phyloP scores from a whole-genome alignment of 129 eudicot species.

The Scalesia atractyloides region DNA sequence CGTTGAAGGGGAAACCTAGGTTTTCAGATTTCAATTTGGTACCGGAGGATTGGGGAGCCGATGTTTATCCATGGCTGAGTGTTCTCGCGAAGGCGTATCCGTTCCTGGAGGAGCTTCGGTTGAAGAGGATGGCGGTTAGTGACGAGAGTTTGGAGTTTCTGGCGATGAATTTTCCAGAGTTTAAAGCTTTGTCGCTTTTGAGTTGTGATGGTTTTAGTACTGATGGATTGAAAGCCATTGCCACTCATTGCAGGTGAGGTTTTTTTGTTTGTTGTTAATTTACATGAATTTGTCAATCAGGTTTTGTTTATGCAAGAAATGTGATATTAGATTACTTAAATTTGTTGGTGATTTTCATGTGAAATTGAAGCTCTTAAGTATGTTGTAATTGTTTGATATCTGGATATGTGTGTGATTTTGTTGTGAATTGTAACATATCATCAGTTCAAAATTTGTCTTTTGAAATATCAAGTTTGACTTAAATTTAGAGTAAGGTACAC shows the following conservation, averaged over 20 bases:
- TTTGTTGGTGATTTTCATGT: slow-evolving; percentile 12
- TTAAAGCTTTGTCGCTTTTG: slow-evolving; percentile 59
- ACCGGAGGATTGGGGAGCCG: slow-evolving; percentile 73
- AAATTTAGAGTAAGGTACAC: too few species aligned
- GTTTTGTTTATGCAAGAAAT: background rate
- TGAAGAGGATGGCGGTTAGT: slow-evolving; percentile 75
- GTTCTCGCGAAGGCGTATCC: slow-evolving; percentile 69
- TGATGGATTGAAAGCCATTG: slow-evolving; percentile 74
- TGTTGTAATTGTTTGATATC: slow-evolving; percentile 8
- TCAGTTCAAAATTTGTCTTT: background rate
- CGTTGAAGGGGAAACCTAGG: slow-evolving; percentile 73
- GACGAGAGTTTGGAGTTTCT: slow-evolving; percentile 85
- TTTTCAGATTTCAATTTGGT: slow-evolving; percentile 82
- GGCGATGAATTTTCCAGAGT: slow-evolving; percentile 52
- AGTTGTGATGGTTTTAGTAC: slow-evolving; percentile 91
- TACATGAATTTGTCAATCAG: background rate
- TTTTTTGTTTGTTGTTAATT: background rate
- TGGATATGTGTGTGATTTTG: background rate
- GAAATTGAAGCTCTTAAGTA: background rate
- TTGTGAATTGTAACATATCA: background rate
- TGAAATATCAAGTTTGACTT: background rate
- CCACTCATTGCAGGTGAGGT: slow-evolving; percentile 79
- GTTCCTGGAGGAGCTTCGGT: slow-evolving; percentile 69
- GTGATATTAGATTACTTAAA: slow-evolving; percentile 3
- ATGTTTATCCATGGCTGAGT: slow-evolving; percentile 61